These are phyloP conservation scores for Nidula niveotomentosa DNA, from an alignment of 1,284 basidiomycete genomes.

Conservation along the genomic window DNA sequence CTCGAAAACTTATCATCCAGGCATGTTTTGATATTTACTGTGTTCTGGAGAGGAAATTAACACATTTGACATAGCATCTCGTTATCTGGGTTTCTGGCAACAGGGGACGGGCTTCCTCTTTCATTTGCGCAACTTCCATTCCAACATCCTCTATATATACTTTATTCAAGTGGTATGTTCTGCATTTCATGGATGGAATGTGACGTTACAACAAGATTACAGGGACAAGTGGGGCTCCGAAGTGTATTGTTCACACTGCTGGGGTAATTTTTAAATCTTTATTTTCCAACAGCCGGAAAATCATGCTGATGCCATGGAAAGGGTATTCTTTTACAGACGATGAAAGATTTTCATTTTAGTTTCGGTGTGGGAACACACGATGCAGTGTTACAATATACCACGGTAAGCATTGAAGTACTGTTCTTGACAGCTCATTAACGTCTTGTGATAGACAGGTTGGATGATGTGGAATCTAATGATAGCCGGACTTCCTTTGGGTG, in stretches of 20 bases:
- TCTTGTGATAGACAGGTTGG: constrained; percentile 59
- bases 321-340: constrained; percentile 65
- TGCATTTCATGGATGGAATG: neutral
- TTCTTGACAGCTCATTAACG: neutral
- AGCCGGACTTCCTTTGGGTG: constrained; percentile 48
- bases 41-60: too few relatives aligned
- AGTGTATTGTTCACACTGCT: constrained; percentile 82
- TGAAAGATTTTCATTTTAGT: constrained; percentile 50
- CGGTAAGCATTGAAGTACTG: constrained; percentile 34
- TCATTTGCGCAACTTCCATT: constrained; percentile 76
- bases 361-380: constrained; percentile 47
- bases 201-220: constrained; percentile 43
- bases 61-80: too few relatives aligned
- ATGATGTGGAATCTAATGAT: constrained; percentile 76
- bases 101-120: constrained; percentile 44
- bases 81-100: constrained; percentile 48
- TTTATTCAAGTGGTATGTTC: constrained; percentile 45
- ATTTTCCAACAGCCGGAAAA: neutral
- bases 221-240: constrained; percentile 82
- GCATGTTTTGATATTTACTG: too few relatives aligned
- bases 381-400: constrained; percentile 69
- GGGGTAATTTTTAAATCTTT: constrained; percentile 64
- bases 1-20: too few relatives aligned
- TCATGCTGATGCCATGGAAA: constrained; percentile 19
- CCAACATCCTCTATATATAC: constrained; percentile 81